phyloP scores from a whole-genome alignment of 371 early-diverging fungal species.

The Mucor saturninus region DNA sequence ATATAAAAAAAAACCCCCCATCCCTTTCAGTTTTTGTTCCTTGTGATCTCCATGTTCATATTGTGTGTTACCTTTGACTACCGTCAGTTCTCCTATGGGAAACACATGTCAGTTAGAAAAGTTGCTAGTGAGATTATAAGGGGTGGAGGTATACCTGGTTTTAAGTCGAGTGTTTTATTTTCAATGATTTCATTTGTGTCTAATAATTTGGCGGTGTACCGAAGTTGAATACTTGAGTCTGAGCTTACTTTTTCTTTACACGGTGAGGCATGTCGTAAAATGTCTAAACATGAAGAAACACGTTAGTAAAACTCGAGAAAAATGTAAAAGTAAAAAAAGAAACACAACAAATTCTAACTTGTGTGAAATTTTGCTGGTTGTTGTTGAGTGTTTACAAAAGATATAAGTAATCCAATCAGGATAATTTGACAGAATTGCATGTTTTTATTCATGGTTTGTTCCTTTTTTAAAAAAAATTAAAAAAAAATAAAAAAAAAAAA shows the following conservation, averaged over 20 bases:
- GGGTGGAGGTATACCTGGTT: neutral
- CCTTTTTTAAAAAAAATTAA: no score
- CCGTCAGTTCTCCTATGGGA: constrained; percentile 2
- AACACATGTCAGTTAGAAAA: neutral
- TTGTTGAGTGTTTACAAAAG: constrained; percentile 7
- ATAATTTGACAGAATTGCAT: constrained; percentile 2
- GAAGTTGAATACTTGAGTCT: constrained; percentile 7
- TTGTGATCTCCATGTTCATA: no score
- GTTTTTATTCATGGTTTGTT: constrained; percentile 1
- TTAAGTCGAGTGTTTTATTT: constrained; percentile 7
- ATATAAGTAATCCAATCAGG: constrained; percentile 2
- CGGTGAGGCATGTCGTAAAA: neutral
- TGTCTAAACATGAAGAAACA: neutral
- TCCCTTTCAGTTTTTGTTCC: no score
- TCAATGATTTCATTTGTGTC: constrained; percentile 11
- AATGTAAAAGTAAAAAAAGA: no score
- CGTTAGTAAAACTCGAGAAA: neutral
- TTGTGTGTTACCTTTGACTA: neutral
- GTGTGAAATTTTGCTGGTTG: constrained; percentile 7
- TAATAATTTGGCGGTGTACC: constrained; percentile 1
- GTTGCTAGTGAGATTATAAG: no score
- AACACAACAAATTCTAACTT: constrained; percentile 1
- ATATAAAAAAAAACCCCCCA: neutral
- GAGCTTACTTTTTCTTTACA: constrained; percentile 12
- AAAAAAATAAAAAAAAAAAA: no score